Percentiles rank a stretch among this genome's conserved stretches.
Evolutionary conservation across 805 yeast species (phyloP).

Genomic region (Suhomyces prunicola): DNA sequence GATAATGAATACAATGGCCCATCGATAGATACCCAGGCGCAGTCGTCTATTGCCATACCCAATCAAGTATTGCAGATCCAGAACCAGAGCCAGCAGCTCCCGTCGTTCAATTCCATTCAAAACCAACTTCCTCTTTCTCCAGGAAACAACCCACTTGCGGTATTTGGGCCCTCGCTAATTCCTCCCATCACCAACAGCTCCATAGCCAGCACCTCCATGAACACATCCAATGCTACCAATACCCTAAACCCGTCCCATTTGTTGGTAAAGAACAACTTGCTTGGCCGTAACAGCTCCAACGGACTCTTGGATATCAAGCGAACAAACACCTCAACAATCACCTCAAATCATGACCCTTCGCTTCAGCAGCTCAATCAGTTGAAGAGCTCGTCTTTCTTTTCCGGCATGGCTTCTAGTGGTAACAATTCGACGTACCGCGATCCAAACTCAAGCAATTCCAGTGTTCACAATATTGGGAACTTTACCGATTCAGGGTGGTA

Average conservation of each 20-base stretch:
- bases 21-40: constrained; percentile 1
- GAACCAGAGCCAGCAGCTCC: constrained; percentile 31
- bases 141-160: constrained; percentile 7
- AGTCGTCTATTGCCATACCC: constrained; percentile 13
- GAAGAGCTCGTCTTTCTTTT: constrained; percentile 1
- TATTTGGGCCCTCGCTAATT: constrained; percentile 5
- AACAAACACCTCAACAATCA: not conserved
- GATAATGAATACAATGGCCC: constrained; percentile 15
- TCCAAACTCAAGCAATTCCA: not conserved
- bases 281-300: constrained; percentile 1
- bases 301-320: constrained; percentile 2
- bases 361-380: not conserved
- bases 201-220: no score
- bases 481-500: constrained; percentile 14
- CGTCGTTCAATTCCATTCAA: constrained; percentile 36
- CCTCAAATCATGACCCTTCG: not conserved
- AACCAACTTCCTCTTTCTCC: constrained; percentile 31
- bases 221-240: constrained; percentile 2
- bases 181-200: constrained; percentile 11
- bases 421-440: not conserved
- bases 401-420: not conserved
- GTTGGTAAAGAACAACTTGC: constrained; percentile 8
- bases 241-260: constrained; percentile 29
- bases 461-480: constrained; percentile 9
- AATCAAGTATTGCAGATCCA: constrained; percentile 21